These are phyloP conservation scores for Trypanosoma melophagium DNA, from an alignment of 208 protist species.

Conservation along the genomic window DNA sequence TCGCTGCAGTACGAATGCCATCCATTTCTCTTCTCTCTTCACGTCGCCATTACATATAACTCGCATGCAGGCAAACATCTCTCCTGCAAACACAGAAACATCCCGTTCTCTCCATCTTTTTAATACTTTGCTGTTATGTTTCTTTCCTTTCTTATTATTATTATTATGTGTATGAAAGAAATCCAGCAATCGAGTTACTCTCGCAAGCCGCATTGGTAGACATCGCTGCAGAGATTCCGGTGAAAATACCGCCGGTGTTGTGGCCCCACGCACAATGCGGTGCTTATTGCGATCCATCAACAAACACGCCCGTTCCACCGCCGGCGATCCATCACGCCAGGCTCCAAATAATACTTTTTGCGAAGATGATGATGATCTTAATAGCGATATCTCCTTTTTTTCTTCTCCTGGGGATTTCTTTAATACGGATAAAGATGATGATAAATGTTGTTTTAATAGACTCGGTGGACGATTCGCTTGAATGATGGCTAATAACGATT, in stretches of 20 bases:
- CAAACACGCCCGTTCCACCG: constrained; percentile 15
- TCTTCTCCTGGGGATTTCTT: no score
- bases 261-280: constrained; percentile 32
- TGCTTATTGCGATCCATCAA: constrained; percentile 29
- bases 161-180: background rate
- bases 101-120: no score
- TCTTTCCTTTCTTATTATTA: background rate
- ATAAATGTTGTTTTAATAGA: background rate
- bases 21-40: no score
- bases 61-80: no score
- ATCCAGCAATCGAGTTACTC: constrained; percentile 7
- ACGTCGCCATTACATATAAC: no score
- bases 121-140: background rate
- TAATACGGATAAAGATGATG: no score
- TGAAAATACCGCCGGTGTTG: constrained; percentile 28
- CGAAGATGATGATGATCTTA: background rate
- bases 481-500: constrained; percentile 5
- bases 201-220: background rate
- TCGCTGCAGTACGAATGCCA: no score
- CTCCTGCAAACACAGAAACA: no score
- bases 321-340: constrained; percentile 23
- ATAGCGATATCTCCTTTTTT: background rate
- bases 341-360: constrained; percentile 16
- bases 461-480: background rate
- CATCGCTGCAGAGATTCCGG: constrained; percentile 17